phyloP scores from a whole-genome alignment of 352 stramenopile species.

The Globisporangium perplexum region DNA sequence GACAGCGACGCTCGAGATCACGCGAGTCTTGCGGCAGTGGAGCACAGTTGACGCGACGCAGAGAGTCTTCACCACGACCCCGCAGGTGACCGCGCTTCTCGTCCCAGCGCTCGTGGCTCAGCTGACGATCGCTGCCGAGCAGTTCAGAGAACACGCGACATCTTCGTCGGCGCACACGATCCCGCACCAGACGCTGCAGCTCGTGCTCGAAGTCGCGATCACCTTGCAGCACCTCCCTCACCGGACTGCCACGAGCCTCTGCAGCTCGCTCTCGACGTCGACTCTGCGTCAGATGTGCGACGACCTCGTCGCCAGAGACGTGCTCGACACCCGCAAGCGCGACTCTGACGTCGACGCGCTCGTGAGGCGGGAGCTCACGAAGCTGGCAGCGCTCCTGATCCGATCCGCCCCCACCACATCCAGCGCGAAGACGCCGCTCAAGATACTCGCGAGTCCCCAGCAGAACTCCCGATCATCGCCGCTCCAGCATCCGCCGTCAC shows the following conservation, averaged over 20 bases:
- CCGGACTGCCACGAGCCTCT: background rate
- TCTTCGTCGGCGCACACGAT: background rate
- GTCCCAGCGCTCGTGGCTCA: background rate
- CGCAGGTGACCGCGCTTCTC: background rate
- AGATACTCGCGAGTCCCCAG: background rate
- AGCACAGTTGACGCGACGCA: constrained; percentile 1
- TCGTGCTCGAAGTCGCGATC: background rate
- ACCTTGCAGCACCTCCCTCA: background rate
- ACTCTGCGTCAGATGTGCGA: background rate
- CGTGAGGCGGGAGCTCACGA: constrained; percentile 1
- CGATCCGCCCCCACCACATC: background rate
- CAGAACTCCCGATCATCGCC: background rate
- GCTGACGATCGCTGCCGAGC: background rate
- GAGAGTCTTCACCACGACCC: background rate
- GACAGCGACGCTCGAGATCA: constrained; percentile 2
- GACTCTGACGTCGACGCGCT: constrained; percentile 9
- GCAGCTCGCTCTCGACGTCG: background rate
- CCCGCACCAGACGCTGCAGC: background rate
- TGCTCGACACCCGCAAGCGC: background rate
- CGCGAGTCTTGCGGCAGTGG: constrained; percentile 8
- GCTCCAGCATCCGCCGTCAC: too few species aligned
- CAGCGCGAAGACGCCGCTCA: background rate
- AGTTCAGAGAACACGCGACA: background rate
- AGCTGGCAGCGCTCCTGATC: background rate
- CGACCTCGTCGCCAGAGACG: background rate